Conservation (phyloP, 345 rosid genomes). For the Hibiscus tridactylites region DNA sequence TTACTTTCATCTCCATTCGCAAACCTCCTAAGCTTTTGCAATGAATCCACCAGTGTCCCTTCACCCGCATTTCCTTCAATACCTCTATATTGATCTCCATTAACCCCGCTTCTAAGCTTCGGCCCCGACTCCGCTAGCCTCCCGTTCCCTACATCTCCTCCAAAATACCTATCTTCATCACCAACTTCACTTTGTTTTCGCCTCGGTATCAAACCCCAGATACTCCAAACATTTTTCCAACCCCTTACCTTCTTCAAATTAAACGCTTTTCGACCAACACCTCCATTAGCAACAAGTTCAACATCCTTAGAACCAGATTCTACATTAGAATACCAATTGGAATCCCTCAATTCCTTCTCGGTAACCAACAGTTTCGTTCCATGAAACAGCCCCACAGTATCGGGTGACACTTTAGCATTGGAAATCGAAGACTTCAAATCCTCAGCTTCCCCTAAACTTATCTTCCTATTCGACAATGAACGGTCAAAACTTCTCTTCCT, state of each 20-base stretch:
- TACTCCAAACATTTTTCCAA: constrained; percentile 53
- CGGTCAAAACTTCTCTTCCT: constrained; percentile 68
- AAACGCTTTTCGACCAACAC: constrained; percentile 23
- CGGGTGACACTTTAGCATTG: constrained; percentile 37
- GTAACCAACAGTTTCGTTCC: constrained; percentile 49
- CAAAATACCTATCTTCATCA: constrained; percentile 21
- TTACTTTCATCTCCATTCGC: constrained; percentile 8
- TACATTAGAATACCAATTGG: constrained; percentile 44
- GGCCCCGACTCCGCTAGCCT: constrained; percentile 9
- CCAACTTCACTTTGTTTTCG: constrained; percentile 27
- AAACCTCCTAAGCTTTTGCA: constrained; percentile 1
- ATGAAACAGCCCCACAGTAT: constrained; percentile 35
- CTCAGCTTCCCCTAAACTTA: constrained; percentile 52
- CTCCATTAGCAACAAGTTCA: constrained; percentile 34
- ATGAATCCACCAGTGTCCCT: constrained; percentile 7
- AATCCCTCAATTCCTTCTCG: constrained; percentile 48
- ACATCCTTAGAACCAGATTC: constrained; percentile 42
- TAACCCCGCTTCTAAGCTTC: constrained; percentile 3
- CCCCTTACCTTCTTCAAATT: constrained; percentile 32
- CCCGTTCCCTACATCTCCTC: neutral
- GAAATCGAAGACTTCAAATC: constrained; percentile 51
- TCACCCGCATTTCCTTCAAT: neutral
- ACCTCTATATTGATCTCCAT: constrained; percentile 3
- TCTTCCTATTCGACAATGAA: constrained; percentile 42
- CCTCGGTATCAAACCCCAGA: constrained; percentile 65